Conservation (phyloP, 1,284 basidiomycete genomes). For the Sanghuangporus sanghuang region DNA sequence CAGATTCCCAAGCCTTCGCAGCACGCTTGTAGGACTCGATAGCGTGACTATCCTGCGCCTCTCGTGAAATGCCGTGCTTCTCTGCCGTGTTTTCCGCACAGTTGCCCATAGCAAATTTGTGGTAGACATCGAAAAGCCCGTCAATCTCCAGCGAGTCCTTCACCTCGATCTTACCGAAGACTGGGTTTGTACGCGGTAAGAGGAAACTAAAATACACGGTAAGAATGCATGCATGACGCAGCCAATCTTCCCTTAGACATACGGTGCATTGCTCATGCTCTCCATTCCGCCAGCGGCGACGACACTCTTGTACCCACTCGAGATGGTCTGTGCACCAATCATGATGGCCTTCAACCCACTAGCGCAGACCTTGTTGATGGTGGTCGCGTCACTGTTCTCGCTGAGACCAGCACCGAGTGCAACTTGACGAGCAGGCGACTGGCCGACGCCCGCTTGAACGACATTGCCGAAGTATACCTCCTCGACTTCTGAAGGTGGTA, state of each 20-base stretch:
- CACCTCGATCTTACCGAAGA: slow-evolving; percentile 86
- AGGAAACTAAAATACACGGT: slow-evolving; percentile 54
- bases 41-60: slow-evolving; percentile 86
- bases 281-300: slow-evolving; percentile 96
- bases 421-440: slow-evolving; percentile 94
- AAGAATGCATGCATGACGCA: neutral
- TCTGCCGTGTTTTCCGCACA: slow-evolving; percentile 88
- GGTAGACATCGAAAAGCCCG: slow-evolving; percentile 95
- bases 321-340: slow-evolving; percentile 88
- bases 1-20: slow-evolving; percentile 84
- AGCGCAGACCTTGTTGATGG: slow-evolving; percentile 99
- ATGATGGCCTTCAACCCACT: slow-evolving; percentile 95
- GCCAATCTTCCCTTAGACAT: slow-evolving; percentile 30
- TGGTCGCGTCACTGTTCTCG: slow-evolving; percentile 89
- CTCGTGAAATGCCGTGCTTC: slow-evolving; percentile 80
- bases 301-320: slow-evolving; percentile 80
- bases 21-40: slow-evolving; percentile 94
- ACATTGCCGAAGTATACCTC: slow-evolving; percentile 98
- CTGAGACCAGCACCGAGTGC: slow-evolving; percentile 84
- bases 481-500: slow-evolving; percentile 81
- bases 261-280: slow-evolving; percentile 97
- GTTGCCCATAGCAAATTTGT: slow-evolving; percentile 95
- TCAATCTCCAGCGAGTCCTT: slow-evolving; percentile 89
- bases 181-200: slow-evolving; percentile 80
- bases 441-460: slow-evolving; percentile 92